Conservation (phyloP, 2,329 filamentous ascomycete species). For the Diaporthe citri region DNA sequence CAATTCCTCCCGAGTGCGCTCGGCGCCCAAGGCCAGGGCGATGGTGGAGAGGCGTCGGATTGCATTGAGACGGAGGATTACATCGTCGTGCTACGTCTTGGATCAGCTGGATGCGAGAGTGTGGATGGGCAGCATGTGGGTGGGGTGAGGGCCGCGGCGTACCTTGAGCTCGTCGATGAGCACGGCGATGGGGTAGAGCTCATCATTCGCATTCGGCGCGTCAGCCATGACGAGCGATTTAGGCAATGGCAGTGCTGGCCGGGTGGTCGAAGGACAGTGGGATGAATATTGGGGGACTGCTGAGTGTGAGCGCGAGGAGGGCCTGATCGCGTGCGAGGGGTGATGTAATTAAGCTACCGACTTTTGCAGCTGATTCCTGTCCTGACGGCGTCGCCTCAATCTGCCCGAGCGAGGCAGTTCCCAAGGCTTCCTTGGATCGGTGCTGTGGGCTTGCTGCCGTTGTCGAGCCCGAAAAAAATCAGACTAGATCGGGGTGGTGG, state of each 20-base stretch:
- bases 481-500: constrained; percentile 17
- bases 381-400: constrained; percentile 36
- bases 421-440: constrained; percentile 27
- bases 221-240: constrained; percentile 81
- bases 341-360: constrained; percentile 41
- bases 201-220: constrained; percentile 91
- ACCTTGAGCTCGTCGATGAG: constrained; percentile 99
- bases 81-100: constrained; percentile 88
- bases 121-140: constrained; percentile 7
- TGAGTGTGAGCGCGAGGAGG: constrained; percentile 34
- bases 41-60: constrained; percentile 99
- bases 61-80: constrained; percentile 96
- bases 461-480: constrained; percentile 23
- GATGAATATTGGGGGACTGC: constrained; percentile 12
- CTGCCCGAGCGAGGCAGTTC: constrained; percentile 26
- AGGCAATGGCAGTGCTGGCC: constrained; percentile 32
- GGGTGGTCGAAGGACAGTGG: constrained; percentile 29
- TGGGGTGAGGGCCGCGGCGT: constrained; percentile 48
- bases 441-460: constrained; percentile 17
- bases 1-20: constrained; percentile 97
- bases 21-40: constrained; percentile 92
- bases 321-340: constrained; percentile 40
- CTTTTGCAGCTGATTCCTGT: constrained; percentile 41
- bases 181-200: constrained; percentile 99
- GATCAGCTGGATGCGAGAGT: constrained; percentile 46